Evolutionary conservation across 139 green algal genomes (phyloP).

Genomic region (Coccomyxa sp.): DNA sequence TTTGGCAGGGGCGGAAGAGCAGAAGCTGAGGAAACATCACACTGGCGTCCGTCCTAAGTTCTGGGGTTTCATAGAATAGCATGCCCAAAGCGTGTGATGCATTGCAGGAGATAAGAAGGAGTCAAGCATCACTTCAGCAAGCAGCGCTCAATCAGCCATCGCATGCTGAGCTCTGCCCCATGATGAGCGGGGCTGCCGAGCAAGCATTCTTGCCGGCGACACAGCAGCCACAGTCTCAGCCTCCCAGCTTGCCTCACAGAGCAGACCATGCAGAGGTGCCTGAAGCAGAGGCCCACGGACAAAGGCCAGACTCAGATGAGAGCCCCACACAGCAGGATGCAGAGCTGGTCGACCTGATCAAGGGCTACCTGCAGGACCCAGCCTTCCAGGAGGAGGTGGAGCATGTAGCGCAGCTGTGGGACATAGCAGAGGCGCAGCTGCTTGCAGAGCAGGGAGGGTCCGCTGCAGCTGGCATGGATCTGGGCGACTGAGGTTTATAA

Average conservation of each 20-base stretch:
- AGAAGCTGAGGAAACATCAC: too few relatives aligned
- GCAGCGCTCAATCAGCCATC: too few relatives aligned
- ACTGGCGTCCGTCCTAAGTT: too few relatives aligned
- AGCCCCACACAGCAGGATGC: not conserved
- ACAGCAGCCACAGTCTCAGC: not conserved
- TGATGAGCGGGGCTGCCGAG: not conserved
- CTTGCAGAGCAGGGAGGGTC: not conserved
- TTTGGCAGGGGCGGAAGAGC: too few relatives aligned
- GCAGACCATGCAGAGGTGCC: not conserved
- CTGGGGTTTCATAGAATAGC: too few relatives aligned
- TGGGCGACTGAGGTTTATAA: not conserved
- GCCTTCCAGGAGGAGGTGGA: slow-evolving; percentile 8
- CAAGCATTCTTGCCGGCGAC: not conserved
- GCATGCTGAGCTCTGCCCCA: too few relatives aligned
- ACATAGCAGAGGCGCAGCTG: not conserved
- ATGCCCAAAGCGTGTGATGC: too few relatives aligned
- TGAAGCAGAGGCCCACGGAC: not conserved
- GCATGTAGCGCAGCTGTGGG: slow-evolving; percentile 13
- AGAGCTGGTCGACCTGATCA: not conserved
- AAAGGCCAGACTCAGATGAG: not conserved
- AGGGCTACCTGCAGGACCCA: slow-evolving; percentile 4
- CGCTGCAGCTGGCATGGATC: not conserved
- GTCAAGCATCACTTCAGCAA: too few relatives aligned
- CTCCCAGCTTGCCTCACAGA: not conserved
- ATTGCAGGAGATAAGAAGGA: too few relatives aligned